Evolutionary conservation across 1,139 yeast species (phyloP).

Genomic region (Meyerozyma carpophila): DNA sequence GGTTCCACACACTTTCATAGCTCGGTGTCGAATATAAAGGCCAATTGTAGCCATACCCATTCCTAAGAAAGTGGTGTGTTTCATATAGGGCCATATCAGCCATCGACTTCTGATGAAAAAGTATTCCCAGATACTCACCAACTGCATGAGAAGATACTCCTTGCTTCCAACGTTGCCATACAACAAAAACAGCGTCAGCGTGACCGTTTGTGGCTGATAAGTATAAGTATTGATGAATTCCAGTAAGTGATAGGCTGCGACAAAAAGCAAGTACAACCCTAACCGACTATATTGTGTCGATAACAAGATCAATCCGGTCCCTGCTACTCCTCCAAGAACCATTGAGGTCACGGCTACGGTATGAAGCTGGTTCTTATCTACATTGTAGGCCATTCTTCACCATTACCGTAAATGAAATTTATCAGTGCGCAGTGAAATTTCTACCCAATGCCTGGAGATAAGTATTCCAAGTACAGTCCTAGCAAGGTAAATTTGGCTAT

Average conservation of each 20-base stretch:
- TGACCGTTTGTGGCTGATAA: constrained; percentile 23
- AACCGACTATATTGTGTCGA: constrained; percentile 4
- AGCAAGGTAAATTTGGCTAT: constrained; percentile 24
- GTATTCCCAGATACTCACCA: constrained; percentile 22
- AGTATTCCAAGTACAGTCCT: constrained; percentile 18
- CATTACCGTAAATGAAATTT: not conserved
- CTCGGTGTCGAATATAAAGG: constrained; percentile 19
- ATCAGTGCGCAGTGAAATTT: not conserved
- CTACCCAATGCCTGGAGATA: not conserved
- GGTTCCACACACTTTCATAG: constrained; percentile 33
- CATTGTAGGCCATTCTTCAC: constrained; percentile 8
- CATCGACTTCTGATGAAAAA: constrained; percentile 5
- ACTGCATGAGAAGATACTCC: constrained; percentile 29
- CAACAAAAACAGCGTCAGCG: constrained; percentile 29
- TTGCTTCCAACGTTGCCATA: constrained; percentile 32
- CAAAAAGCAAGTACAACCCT: constrained; percentile 15
- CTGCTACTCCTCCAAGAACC: constrained; percentile 18
- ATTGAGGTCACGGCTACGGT: constrained; percentile 19
- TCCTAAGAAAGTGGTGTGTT: constrained; percentile 9
- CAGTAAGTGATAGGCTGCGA: constrained; percentile 20
- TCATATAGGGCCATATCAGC: not conserved
- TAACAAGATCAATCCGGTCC: constrained; percentile 6
- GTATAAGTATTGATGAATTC: constrained; percentile 26
- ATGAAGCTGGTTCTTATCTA: constrained; percentile 15
- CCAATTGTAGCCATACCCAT: constrained; percentile 16